phyloP scores from a whole-genome alignment of 305 asterid species.

The Fraxinus albicans region DNA sequence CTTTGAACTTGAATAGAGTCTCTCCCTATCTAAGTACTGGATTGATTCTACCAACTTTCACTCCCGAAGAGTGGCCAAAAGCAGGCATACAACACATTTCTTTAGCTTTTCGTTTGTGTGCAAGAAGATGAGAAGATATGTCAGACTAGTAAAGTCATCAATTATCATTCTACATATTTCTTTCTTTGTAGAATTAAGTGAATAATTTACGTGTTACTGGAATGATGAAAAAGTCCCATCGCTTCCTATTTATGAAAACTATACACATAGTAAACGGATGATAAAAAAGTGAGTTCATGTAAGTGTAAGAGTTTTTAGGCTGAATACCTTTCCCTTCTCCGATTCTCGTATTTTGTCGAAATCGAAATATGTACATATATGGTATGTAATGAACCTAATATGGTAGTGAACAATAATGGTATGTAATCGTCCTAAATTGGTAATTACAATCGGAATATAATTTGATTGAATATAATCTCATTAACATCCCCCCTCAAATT shows the following conservation, averaged over 20 bases:
- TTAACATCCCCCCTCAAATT: no score
- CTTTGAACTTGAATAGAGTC: conserved; percentile 13
- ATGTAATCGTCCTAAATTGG: no score
- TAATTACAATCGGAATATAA: no score
- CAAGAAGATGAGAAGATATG: not conserved
- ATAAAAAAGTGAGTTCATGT: no score
- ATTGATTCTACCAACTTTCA: not conserved
- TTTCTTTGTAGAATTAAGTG: not conserved
- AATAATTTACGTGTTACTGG: not conserved
- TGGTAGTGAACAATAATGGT: no score
- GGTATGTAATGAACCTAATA: no score
- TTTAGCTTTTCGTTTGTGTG: not conserved
- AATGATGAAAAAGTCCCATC: not conserved
- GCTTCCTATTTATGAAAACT: not conserved
- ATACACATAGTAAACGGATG: not conserved
- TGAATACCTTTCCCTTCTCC: no score
- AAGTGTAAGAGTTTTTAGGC: not conserved
- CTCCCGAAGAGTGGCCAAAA: not conserved
- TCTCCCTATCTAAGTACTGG: conserved; percentile 9
- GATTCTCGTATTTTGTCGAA: no score
- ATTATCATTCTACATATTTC: not conserved
- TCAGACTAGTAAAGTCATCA: not conserved
- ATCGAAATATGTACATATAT: no score
- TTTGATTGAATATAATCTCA: no score
- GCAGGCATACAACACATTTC: not conserved